These are phyloP conservation scores for Fusarium sarcochroum DNA, from an alignment of 2,329 filamentous ascomycete species.

Conservation along the genomic window DNA sequence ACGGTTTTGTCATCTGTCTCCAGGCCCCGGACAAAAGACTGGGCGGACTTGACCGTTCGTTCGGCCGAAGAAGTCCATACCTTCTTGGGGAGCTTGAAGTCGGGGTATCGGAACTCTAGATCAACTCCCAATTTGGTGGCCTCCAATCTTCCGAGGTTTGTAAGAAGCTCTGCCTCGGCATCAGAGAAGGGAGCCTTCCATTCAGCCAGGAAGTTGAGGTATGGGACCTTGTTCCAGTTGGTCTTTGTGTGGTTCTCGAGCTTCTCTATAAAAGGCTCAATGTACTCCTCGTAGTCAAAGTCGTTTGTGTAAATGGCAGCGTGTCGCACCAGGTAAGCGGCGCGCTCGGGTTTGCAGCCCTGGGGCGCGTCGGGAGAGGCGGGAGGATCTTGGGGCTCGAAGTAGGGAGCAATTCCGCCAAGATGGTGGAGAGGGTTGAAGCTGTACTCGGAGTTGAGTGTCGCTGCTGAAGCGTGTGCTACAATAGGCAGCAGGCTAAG, in stretches of 20 bases:
- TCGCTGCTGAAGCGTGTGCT: slow-evolving; percentile 25
- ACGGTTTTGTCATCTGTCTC: slow-evolving; percentile 67
- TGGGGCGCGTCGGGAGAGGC: slow-evolving; percentile 56
- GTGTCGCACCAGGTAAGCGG: slow-evolving; percentile 71
- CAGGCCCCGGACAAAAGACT: slow-evolving; percentile 70
- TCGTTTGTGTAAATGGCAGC: slow-evolving; percentile 73
- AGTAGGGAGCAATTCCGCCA: slow-evolving; percentile 70
- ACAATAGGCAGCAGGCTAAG: slow-evolving; percentile 24
- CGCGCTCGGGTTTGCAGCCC: slow-evolving; percentile 65
- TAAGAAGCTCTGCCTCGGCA: slow-evolving; percentile 71
- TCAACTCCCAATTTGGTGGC: slow-evolving; percentile 71
- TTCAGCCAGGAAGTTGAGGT: slow-evolving; percentile 67
- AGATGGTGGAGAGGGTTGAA: slow-evolving; percentile 70
- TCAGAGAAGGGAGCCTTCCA: slow-evolving; percentile 72
- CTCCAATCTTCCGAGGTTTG: slow-evolving; percentile 72
- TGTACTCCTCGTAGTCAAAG: slow-evolving; percentile 70
- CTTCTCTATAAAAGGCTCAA: slow-evolving; percentile 70
- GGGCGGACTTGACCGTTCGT: slow-evolving; percentile 70
- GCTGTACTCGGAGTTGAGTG: slow-evolving; percentile 61
- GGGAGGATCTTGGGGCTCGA: slow-evolving; percentile 66
- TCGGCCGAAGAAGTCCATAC: slow-evolving; percentile 76
- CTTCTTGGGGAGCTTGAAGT: slow-evolving; percentile 65
- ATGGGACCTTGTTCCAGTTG: slow-evolving; percentile 69
- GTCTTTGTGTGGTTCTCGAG: slow-evolving; percentile 68
- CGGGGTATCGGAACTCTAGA: slow-evolving; percentile 70